These are phyloP conservation scores for Ganoderma meredithae DNA, from an alignment of 1,284 basidiomycete genomes.

Conservation along the genomic window DNA sequence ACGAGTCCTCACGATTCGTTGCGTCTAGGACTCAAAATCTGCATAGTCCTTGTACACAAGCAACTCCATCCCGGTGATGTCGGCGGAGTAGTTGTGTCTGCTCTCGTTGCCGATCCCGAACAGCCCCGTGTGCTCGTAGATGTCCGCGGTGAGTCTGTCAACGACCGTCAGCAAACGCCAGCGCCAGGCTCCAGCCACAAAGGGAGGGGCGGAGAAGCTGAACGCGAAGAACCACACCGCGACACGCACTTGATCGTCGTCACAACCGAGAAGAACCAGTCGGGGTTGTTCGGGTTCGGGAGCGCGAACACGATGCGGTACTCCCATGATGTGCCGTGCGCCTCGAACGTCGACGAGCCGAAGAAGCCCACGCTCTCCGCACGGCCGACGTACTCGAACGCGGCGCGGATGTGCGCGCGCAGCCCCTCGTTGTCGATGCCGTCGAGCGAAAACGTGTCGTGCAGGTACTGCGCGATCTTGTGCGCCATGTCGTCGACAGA, in stretches of 20 bases:
- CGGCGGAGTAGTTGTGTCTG: not conserved
- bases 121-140: not conserved
- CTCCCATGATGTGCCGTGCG: not conserved
- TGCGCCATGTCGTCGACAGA: not conserved
- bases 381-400: not conserved
- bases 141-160: not conserved
- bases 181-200: not conserved
- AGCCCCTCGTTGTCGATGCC: not conserved
- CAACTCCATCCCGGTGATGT: constrained; percentile 1
- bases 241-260: constrained; percentile 1
- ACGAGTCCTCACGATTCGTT: not conserved
- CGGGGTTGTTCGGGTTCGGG: not conserved
- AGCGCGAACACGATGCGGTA: constrained; percentile 5
- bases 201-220: not conserved
- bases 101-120: not conserved
- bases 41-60: not conserved
- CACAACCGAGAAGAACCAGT: not conserved
- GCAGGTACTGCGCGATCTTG: not conserved
- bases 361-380: not conserved
- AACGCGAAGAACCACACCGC: not conserved
- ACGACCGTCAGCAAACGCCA: not conserved
- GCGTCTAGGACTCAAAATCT: not conserved
- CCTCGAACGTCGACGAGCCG: not conserved
- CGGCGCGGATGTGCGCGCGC: not conserved
- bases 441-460: constrained; percentile 2